Evolutionary conservation across 2,329 filamentous ascomycete genomes (phyloP), one percentile per base, ranked within the genome.

Genomic region (Hypoxylon sp.): DNA sequence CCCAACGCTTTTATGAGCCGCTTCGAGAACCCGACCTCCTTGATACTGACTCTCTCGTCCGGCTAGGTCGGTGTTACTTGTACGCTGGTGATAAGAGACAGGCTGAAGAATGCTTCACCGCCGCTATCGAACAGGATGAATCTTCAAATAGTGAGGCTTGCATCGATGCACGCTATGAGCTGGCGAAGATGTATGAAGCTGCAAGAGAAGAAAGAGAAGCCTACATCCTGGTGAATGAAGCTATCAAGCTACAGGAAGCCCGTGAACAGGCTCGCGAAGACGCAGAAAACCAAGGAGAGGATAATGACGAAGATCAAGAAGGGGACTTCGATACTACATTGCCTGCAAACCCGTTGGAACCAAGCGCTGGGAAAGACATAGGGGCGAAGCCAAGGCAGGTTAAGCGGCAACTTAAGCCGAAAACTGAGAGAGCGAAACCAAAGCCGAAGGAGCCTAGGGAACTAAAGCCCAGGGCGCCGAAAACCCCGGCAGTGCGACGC

Each of bases 111-210:
- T 91, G 88, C 74, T 96, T 94, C 72, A 85, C 93, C 22, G 87
- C 87, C 1, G 88, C 94, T 9, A 88, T 93, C 36, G 87, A 93
- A 53, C 85, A 88, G 63, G 91, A 96, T 67, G 82, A 89, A 45
- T 83, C 36, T 11, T 40, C 87, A 40, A 89, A 91, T 16, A 71
- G 73, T n/a, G 73, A 76, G 42, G 72, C 75, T 22, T 73, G 72
- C 61, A 88, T 95, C 49, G 90, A 93, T 66, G 92, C 93, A 38
- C 89, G 93, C 38, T 88, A 92, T 28, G 88, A 93, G 71, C 83
- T 97, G 8, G 93, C 93, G 11, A 93, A 91, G 72, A 87, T 97
- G 77, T 97, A 96, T 73, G 93, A 96, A 75, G 88, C 85, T 67
- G 85, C 86, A 45, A 89, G 89, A 67, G 87, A 90, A 79, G 88